Evolutionary conservation across 2,329 filamentous ascomycete genomes (phyloP).

Genomic region (Fusarium subtropicale): DNA sequence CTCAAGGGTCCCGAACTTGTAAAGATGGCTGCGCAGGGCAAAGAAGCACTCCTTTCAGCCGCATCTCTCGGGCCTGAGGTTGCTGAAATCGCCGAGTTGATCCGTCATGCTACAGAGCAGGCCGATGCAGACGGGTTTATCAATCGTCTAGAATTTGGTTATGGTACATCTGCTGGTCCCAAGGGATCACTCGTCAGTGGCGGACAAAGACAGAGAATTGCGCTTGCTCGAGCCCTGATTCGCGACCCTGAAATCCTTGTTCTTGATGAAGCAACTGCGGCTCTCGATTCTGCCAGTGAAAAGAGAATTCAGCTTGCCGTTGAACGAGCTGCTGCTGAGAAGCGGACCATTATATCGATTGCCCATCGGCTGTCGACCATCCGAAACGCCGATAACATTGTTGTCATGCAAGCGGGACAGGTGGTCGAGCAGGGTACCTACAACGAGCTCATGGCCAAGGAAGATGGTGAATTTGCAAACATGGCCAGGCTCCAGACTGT

Average conservation of each 20-base stretch:
- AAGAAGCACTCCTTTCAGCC: constrained; percentile 59
- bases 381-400: constrained; percentile 72
- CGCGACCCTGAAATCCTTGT: constrained; percentile 67
- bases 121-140: constrained; percentile 71
- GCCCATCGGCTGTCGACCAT: constrained; percentile 72
- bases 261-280: constrained; percentile 70
- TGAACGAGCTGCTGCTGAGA: constrained; percentile 56
- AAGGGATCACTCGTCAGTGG: constrained; percentile 67
- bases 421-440: constrained; percentile 74
- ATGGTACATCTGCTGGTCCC: constrained; percentile 64
- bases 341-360: constrained; percentile 73
- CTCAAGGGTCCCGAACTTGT: constrained; percentile 63
- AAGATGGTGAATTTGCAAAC: constrained; percentile 62
- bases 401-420: constrained; percentile 71
- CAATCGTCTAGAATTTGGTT: constrained; percentile 63
- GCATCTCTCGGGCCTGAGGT: constrained; percentile 55
- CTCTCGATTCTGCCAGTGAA: constrained; percentile 70
- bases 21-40: constrained; percentile 64
- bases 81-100: constrained; percentile 61
- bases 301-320: constrained; percentile 63
- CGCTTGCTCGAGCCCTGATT: constrained; percentile 67
- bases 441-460: constrained; percentile 64
- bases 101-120: constrained; percentile 64
- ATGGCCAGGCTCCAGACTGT: constrained; percentile 61
- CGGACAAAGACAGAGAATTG: constrained; percentile 70